phyloP scores from a whole-genome alignment of 2,329 filamentous ascomycete species.

The Botrytis squamosa region DNA sequence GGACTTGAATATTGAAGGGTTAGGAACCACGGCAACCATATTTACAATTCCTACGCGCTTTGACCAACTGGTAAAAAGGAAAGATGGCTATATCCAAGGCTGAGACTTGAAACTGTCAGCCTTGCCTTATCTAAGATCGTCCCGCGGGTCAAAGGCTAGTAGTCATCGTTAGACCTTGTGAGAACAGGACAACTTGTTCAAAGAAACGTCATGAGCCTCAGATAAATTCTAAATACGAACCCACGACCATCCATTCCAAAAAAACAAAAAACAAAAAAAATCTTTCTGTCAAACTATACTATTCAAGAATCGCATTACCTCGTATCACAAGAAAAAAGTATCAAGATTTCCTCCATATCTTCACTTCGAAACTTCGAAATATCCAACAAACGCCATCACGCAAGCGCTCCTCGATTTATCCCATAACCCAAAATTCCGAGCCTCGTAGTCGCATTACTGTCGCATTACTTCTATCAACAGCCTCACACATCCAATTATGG shows the following conservation, averaged over 20 bases:
- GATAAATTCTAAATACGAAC: neutral
- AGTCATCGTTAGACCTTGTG: neutral
- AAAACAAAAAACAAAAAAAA: neutral
- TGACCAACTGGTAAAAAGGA: neutral
- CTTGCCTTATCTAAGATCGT: neutral
- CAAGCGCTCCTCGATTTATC: neutral
- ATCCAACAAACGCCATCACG: neutral
- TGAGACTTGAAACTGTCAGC: neutral
- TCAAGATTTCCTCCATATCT: neutral
- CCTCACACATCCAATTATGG: conserved; percentile 30
- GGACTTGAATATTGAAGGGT: neutral
- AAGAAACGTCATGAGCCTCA: conserved; percentile 2
- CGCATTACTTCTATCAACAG: neutral
- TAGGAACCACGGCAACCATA: conserved; percentile 8
- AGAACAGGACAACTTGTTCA: conserved; percentile 21
- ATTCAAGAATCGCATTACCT: neutral
- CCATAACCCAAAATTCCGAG: neutral
- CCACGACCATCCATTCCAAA: neutral
- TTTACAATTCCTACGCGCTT: conserved; percentile 3
- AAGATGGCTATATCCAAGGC: conserved; percentile 1
- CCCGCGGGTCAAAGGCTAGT: neutral
- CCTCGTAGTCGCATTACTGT: conserved; percentile 6
- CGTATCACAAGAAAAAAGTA: neutral
- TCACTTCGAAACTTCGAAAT: neutral
- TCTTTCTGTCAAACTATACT: neutral